Percentiles rank a stretch among this genome's conserved stretches.
phyloP scores from a whole-genome alignment of 345 rosid genomes.

The Boechera retrofracta region DNA sequence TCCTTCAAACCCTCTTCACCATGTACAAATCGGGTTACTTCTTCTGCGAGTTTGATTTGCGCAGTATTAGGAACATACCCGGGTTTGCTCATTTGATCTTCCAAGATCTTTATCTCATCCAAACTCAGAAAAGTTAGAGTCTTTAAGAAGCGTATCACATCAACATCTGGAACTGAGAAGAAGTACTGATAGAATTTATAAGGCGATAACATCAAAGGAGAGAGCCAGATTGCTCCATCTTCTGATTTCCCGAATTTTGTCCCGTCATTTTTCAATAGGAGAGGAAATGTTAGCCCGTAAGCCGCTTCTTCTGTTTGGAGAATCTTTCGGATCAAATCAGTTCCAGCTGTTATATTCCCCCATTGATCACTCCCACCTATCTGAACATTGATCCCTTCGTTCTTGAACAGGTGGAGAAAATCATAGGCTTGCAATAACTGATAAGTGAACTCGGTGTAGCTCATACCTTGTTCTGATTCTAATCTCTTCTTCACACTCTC shows the following conservation, averaged over 20 bases:
- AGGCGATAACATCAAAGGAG: slow-evolving; percentile 74
- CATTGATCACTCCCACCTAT: slow-evolving; percentile 99
- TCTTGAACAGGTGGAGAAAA: slow-evolving; percentile 67
- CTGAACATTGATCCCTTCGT: slow-evolving; percentile 80
- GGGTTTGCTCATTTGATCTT: slow-evolving; percentile 66
- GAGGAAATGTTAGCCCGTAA: slow-evolving; percentile 90
- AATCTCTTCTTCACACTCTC: slow-evolving; percentile 94
- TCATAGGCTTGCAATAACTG: slow-evolving; percentile 96
- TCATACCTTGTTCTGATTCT: slow-evolving; percentile 94
- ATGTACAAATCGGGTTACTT: slow-evolving; percentile 90
- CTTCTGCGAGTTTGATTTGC: slow-evolving; percentile 85
- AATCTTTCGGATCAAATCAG: slow-evolving; percentile 82
- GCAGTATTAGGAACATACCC: slow-evolving; percentile 75
- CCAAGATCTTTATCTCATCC: slow-evolving; percentile 69
- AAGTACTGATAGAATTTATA: slow-evolving; percentile 94
- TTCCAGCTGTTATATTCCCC: slow-evolving; percentile 97
- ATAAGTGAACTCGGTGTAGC: slow-evolving; percentile 90
- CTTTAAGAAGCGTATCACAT: slow-evolving; percentile 76
- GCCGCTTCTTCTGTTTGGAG: slow-evolving; percentile 71
- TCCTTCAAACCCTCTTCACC: slow-evolving; percentile 88
- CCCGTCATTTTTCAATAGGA: slow-evolving; percentile 84
- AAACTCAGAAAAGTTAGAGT: slow-evolving; percentile 77
- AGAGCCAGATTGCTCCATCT: slow-evolving; percentile 97
- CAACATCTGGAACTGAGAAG: slow-evolving; percentile 88
- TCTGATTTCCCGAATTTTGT: slow-evolving; percentile 97